Percentiles rank a stretch among this genome's conserved stretches.
phyloP scores from a whole-genome alignment of 805 yeast genomes.

The Cyberlindnera xylosilytica region DNA sequence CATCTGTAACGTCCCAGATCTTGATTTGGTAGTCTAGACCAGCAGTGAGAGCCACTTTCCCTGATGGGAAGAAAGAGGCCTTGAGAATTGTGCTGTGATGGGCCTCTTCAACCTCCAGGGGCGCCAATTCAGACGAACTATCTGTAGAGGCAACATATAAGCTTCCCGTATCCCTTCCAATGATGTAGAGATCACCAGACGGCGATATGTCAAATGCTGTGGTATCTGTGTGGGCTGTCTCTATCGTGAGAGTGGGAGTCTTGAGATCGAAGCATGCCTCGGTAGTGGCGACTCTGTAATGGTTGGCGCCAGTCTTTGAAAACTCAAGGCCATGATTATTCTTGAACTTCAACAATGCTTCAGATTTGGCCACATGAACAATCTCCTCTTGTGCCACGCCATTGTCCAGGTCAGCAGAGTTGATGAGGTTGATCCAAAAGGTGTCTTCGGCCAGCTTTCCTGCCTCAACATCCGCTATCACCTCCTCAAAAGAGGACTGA shows the following conservation, averaged over 20 bases:
- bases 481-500: conserved; percentile 45
- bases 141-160: conserved; percentile 21
- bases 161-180: conserved; percentile 36
- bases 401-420: conserved; percentile 18
- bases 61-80: conserved; percentile 58
- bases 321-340: conserved; percentile 16
- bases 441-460: conserved; percentile 28
- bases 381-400: conserved; percentile 29
- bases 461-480: conserved; percentile 35
- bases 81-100: conserved; percentile 48
- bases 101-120: conserved; percentile 33
- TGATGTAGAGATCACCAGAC: conserved; percentile 24
- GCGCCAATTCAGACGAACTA: background rate
- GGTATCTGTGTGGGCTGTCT: conserved; percentile 5
- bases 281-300: conserved; percentile 7
- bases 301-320: background rate
- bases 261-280: conserved; percentile 14
- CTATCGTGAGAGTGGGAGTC: conserved; percentile 8
- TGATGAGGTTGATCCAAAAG: conserved; percentile 42
- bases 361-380: conserved; percentile 26
- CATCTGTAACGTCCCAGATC: conserved; percentile 54
- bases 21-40: conserved; percentile 59
- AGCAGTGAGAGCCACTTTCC: conserved; percentile 53
- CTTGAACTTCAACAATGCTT: conserved; percentile 14
- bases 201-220: conserved; percentile 35